Evolutionary conservation across 768 basidiomycete genomes (phyloP).

Genomic region (Tubosaeta brunneosetosa): DNA sequence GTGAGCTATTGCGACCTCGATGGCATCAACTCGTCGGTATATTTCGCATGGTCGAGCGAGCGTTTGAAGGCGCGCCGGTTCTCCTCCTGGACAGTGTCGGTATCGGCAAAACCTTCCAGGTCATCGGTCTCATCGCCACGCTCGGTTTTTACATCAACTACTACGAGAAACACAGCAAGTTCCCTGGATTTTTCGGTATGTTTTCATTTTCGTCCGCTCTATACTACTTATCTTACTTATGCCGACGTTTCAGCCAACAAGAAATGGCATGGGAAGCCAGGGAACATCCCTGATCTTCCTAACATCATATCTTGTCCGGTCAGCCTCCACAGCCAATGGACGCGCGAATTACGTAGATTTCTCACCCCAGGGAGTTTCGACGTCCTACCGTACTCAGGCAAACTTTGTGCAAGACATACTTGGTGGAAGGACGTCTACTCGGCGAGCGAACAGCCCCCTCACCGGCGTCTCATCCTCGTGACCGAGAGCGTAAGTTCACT

Average conservation of each 20-base stretch:
- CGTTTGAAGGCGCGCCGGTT: not conserved
- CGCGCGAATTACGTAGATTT: not conserved
- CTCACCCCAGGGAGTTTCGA: not conserved
- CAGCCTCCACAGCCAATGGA: slow-evolving; percentile 6
- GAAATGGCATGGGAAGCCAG: not conserved
- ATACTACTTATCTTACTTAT: not conserved
- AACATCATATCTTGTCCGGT: not conserved
- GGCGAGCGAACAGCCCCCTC: not conserved
- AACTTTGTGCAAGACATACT: not conserved
- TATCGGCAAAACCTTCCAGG: slow-evolving; percentile 22
- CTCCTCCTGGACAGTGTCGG: slow-evolving; percentile 24
- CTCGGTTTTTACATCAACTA: slow-evolving; percentile 2
- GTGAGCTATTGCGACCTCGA: not conserved
- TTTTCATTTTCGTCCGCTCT: not conserved
- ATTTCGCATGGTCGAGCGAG: slow-evolving; percentile 11
- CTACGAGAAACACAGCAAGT: not conserved
- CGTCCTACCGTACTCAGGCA: not conserved
- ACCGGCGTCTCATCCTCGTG: not conserved
- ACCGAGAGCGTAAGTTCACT: not conserved
- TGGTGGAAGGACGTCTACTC: slow-evolving; percentile 1
- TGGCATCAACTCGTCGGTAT: slow-evolving; percentile 24
- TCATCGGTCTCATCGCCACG: slow-evolving; percentile 12
- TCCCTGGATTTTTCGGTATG: slow-evolving; percentile 1
- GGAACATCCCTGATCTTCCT: not conserved
- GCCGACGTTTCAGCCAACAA: not conserved